Evolutionary conservation across 129 eudicot species (phyloP).

Genomic region (Lactuca saligna): DNA sequence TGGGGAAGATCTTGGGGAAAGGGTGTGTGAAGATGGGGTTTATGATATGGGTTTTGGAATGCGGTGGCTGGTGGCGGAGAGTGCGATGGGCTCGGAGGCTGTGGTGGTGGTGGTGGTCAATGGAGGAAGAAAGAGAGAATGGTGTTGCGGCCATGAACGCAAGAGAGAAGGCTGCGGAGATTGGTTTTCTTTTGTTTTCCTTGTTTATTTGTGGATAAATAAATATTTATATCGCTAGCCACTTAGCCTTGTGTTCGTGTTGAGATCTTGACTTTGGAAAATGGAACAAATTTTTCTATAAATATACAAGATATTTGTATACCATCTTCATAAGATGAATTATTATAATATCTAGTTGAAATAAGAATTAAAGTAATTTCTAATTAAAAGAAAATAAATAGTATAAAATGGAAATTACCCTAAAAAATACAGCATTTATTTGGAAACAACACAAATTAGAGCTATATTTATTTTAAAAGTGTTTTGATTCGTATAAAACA

Average conservation of each 20-base stretch:
- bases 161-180: slow-evolving; percentile 14
- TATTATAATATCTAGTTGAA: no score
- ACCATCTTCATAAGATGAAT: not conserved
- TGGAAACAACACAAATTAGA: no score
- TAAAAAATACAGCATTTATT: no score
- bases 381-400: no score
- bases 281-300: not conserved
- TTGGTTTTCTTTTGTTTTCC: slow-evolving; percentile 5
- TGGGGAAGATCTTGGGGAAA: slow-evolving; percentile 28
- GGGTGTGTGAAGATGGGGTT: not conserved
- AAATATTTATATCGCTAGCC: not conserved
- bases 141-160: slow-evolving; percentile 30
- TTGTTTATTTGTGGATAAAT: slow-evolving; percentile 5
- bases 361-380: no score
- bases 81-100: slow-evolving; percentile 27
- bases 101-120: slow-evolving; percentile 32
- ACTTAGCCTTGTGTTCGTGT: not conserved
- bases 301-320: not conserved
- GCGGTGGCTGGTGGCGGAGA: slow-evolving; percentile 31
- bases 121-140: slow-evolving; percentile 40
- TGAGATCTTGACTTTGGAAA: not conserved
- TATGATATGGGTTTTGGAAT: slow-evolving; percentile 21
- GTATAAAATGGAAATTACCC: no score
- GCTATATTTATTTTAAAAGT: no score
- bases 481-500: no score